Evolutionary conservation across 2,329 filamentous ascomycete species (phyloP), one percentile per base, ranked within the genome.

Genomic region (Stagonosporopsis vannaccii): DNA sequence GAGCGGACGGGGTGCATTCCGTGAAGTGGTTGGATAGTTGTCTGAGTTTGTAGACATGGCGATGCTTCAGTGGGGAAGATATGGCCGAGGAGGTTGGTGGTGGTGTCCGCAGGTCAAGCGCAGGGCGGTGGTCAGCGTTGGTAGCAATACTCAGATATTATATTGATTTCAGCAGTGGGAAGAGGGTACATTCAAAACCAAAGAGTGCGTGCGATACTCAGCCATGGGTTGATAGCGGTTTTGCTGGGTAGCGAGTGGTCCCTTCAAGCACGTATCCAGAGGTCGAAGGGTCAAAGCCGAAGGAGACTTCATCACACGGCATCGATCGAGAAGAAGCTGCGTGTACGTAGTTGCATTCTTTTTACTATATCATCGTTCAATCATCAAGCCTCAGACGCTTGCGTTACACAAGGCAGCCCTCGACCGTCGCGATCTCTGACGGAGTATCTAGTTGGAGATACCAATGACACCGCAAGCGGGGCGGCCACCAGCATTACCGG

Each of bases 401-500:
- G 43, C 30, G 26, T 13, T 20, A 8, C 20, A 22, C 46, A 17
- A 15, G 8, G 23, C 20, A 13, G 23, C 13, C 12, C 17, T 17
- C 13, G 50, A 25, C 50, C 36, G 15, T 33, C 13, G 17, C 25
- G 15, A n/a, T 28, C 9, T 46, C 17, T 26, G 26, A 39, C 30
- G n/a, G n/a, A 20, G 15, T 17, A 37, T 76, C 82, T 90, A 92
- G 75, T 84, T 82, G 75, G 90, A 87, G 82, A 96, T 95, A 70
- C 92, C 92, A 78, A 96, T 96, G 76, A 96, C 92, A 83, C 95
- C 95, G 82, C 95, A 99, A 77, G 95, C 95, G 77, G 95, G 95
- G 76, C 95, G 91, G 70, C 83, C 79, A 73, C 95, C 95, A 76
- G 95, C 95, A 79, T 98, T 99, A 69, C 95, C 95, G 66, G 95